Conservation (phyloP, 768 basidiomycete genomes). For the Boletales sp. region DNA sequence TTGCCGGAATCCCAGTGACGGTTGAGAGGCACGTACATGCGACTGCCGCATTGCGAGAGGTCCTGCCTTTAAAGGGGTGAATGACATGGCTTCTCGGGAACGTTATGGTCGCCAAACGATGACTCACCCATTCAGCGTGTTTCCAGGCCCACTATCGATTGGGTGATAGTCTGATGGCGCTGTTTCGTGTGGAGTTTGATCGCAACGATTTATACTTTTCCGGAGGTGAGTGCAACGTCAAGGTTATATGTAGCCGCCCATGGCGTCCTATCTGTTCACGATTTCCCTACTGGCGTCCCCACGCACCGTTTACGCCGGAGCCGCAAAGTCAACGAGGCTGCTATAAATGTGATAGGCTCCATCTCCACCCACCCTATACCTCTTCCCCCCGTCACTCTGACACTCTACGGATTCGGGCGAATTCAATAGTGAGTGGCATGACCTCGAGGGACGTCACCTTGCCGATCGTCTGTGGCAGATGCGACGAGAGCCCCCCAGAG, state of each 20-base stretch:
- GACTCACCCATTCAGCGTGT: slow-evolving; percentile 19
- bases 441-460: background rate
- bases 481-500: slow-evolving; percentile 3
- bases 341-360: slow-evolving; percentile 17
- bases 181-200: background rate
- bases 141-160: slow-evolving; percentile 8
- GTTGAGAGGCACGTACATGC: slow-evolving; percentile 6
- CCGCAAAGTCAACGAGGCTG: background rate
- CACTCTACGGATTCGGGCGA: background rate
- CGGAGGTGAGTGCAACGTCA: slow-evolving; percentile 1
- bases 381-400: background rate
- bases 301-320: background rate
- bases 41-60: slow-evolving; percentile 15
- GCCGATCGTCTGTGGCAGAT: slow-evolving; percentile 6
- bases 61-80: background rate
- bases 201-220: slow-evolving; percentile 1
- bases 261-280: background rate
- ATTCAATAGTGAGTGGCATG: slow-evolving; percentile 11
- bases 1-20: background rate
- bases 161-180: slow-evolving; percentile 6
- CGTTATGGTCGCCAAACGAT: slow-evolving; percentile 6
- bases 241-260: slow-evolving; percentile 15
- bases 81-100: slow-evolving; percentile 9
- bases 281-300: background rate
- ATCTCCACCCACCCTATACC: slow-evolving; percentile 2